Evolutionary conservation across 2,329 filamentous ascomycete species (phyloP).

Genomic region (Blastomyces silverae): DNA sequence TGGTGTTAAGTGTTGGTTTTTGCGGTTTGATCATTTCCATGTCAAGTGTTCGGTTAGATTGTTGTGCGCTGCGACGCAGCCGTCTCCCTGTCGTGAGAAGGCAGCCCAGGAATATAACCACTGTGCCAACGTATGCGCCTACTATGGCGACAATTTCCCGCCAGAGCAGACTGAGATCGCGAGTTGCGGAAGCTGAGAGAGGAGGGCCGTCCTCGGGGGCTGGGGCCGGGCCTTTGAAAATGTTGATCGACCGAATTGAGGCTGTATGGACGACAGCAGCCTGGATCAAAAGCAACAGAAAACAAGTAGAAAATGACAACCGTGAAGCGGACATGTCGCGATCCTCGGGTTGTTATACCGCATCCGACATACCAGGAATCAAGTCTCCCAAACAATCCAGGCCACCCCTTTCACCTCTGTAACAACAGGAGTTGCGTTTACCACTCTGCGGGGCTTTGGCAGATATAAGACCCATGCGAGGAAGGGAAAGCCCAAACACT

Average conservation of each 20-base stretch:
- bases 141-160: conserved; percentile 77
- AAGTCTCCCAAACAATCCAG: conserved; percentile 9
- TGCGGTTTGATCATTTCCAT: conserved; percentile 52
- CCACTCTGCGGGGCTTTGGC: conserved; percentile 7
- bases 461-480: conserved; percentile 12
- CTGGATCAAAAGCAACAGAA: conserved; percentile 13
- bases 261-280: not conserved
- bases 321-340: conserved; percentile 14
- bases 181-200: conserved; percentile 52
- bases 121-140: conserved; percentile 70
- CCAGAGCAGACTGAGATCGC: conserved; percentile 62
- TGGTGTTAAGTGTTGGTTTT: conserved; percentile 27
- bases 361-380: conserved; percentile 7
- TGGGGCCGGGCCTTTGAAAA: conserved; percentile 53
- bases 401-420: not conserved
- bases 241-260: conserved; percentile 32
- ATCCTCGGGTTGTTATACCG: conserved; percentile 8
- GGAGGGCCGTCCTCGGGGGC: conserved; percentile 55
- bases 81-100: conserved; percentile 57
- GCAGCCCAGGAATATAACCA: conserved; percentile 64
- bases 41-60: conserved; percentile 47
- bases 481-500: not conserved
- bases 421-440: conserved; percentile 7
- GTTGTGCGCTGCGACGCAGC: conserved; percentile 46
- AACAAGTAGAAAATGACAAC: conserved; percentile 8